phyloP scores from a whole-genome alignment of 2,329 filamentous ascomycete genomes.

The Botrytis elliptica region DNA sequence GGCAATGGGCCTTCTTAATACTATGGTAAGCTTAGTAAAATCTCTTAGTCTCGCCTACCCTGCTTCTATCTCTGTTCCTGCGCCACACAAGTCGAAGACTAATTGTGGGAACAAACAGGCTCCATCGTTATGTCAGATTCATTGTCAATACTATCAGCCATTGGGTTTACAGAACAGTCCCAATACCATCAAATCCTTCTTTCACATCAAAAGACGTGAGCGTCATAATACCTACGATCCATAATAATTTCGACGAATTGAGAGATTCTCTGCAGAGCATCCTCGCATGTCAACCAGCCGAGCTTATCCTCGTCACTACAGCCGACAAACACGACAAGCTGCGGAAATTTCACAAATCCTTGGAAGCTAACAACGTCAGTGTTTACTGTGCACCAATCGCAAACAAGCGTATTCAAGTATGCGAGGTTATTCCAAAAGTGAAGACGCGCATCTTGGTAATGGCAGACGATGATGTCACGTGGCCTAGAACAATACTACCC shows the following conservation, averaged over 20 bases:
- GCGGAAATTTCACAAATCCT: constrained; percentile 62
- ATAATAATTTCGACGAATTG: constrained; percentile 81
- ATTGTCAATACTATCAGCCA: constrained; percentile 83
- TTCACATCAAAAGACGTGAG: constrained; percentile 74
- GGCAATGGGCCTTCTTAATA: constrained; percentile 31
- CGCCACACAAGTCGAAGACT: neutral
- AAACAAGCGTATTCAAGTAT: constrained; percentile 94
- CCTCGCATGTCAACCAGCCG: constrained; percentile 64
- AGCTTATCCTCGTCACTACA: constrained; percentile 85
- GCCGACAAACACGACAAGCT: constrained; percentile 72
- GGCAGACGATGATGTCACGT: constrained; percentile 94
- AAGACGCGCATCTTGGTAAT: constrained; percentile 83
- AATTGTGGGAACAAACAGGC: constrained; percentile 48
- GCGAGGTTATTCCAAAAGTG: constrained; percentile 83
- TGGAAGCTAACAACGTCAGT: constrained; percentile 61
- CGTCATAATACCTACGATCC: constrained; percentile 89
- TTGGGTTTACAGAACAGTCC: constrained; percentile 82
- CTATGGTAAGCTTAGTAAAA: constrained; percentile 30
- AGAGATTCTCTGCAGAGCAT: constrained; percentile 78
- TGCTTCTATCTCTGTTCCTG: constrained; percentile 2
- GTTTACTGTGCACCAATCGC: constrained; percentile 79
- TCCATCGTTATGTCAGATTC: constrained; percentile 84
- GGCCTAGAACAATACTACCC: constrained; percentile 79
- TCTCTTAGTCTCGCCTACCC: neutral
- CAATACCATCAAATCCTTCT: constrained; percentile 76